These are phyloP conservation scores for Beta macrorhiza DNA, from an alignment of 179 eudicot species.

Conservation along the genomic window DNA sequence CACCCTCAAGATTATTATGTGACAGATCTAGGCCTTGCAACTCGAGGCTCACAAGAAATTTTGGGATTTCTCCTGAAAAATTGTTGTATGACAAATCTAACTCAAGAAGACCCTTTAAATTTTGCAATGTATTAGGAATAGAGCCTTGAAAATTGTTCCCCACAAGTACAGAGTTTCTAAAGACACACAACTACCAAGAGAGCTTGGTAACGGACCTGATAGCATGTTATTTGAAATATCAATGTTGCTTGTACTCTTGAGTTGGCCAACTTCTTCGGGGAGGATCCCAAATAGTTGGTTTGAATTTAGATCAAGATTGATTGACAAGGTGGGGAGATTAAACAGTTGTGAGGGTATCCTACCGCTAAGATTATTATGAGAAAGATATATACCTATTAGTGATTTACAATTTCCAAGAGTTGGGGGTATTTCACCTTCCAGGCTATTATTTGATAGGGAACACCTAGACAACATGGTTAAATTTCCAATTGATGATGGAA, in stretches of 20 bases:
- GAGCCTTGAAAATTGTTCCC: slow-evolving; percentile 23
- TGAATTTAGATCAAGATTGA: slow-evolving; percentile 9
- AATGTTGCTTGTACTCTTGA: slow-evolving; percentile 3
- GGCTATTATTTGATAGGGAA: slow-evolving; percentile 9
- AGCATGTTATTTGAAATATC: slow-evolving; percentile 34
- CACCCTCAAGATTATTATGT: slow-evolving; percentile 37
- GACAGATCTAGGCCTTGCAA: slow-evolving; percentile 30
- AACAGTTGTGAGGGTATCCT: slow-evolving; percentile 16
- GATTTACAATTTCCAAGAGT: slow-evolving; percentile 17
- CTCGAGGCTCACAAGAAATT: background rate
- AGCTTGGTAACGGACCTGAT: slow-evolving; percentile 32
- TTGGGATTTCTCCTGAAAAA: slow-evolving; percentile 31
- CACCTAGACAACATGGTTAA: slow-evolving; percentile 19
- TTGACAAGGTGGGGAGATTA: background rate
- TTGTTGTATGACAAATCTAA: slow-evolving; percentile 37
- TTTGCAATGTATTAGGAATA: slow-evolving; percentile 22
- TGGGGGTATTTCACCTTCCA: slow-evolving; percentile 32
- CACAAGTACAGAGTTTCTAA: slow-evolving; percentile 15
- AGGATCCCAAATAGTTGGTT: slow-evolving; percentile 30
- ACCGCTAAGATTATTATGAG: slow-evolving; percentile 29
- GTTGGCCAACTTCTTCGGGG: slow-evolving; percentile 25
- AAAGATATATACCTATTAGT: slow-evolving; percentile 16
- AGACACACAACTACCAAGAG: slow-evolving; percentile 20
- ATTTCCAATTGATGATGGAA: slow-evolving; percentile 38
- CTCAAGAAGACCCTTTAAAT: slow-evolving; percentile 12